Evolutionary conservation across 2,329 filamentous ascomycete species (phyloP).

Genomic region (Phialophora macrospora): DNA sequence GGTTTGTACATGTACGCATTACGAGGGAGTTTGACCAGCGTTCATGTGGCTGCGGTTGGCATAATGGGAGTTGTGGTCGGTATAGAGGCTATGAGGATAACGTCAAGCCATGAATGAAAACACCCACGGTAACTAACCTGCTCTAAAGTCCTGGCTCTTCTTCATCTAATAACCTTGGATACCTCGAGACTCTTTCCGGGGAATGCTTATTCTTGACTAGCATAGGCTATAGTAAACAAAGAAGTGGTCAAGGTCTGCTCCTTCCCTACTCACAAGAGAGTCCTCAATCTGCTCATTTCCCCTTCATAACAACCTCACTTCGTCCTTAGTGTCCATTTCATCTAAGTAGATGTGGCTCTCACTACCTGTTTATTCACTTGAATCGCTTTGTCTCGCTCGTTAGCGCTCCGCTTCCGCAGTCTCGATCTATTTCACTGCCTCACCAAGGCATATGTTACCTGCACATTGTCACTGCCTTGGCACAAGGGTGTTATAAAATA

Average conservation of each 20-base stretch:
- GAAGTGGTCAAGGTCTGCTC: not conserved
- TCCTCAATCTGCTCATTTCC: not conserved
- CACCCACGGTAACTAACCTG: not conserved
- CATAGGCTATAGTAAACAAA: not conserved
- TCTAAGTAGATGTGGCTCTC: not conserved
- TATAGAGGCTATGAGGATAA: not conserved
- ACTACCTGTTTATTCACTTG: not conserved
- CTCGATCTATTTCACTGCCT: constrained; percentile 1
- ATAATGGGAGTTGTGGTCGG: constrained; percentile 2
- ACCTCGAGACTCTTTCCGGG: not conserved
- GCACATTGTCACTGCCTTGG: not conserved
- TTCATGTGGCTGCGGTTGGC: not conserved
- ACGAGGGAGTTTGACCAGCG: constrained; percentile 6
- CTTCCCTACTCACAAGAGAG: not conserved
- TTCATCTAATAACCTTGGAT: not conserved
- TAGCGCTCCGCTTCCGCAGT: not conserved
- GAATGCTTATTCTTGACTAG: not conserved
- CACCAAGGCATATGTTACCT: not conserved
- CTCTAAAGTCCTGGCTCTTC: not conserved
- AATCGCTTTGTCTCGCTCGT: not conserved
- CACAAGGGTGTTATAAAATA: not conserved
- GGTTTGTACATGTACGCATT: constrained; percentile 4
- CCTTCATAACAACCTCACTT: constrained; percentile 9
- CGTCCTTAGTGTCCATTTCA: not conserved
- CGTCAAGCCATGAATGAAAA: constrained; percentile 15